phyloP scores from a whole-genome alignment of 1,284 basidiomycete species.

The Amylostereum chailletii region DNA sequence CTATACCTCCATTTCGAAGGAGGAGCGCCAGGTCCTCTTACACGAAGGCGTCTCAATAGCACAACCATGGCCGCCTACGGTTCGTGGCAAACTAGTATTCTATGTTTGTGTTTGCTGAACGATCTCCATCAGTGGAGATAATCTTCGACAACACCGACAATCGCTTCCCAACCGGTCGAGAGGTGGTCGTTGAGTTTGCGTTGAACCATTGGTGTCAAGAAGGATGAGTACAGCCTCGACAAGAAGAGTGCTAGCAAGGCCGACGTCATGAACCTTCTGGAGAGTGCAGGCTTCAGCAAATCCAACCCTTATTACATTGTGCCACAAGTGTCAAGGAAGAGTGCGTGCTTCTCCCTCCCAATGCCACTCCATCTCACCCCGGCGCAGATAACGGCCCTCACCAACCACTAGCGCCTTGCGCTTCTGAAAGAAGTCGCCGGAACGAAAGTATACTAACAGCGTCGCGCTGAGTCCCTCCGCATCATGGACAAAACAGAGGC shows the following conservation, averaged over 20 bases:
- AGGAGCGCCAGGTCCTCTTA: slow-evolving; percentile 86
- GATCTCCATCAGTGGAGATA: slow-evolving; percentile 56
- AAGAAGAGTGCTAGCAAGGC: slow-evolving; percentile 93
- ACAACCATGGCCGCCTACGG: slow-evolving; percentile 93
- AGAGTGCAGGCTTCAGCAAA: slow-evolving; percentile 94
- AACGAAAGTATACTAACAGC: slow-evolving; percentile 96
- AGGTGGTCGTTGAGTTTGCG: slow-evolving; percentile 71
- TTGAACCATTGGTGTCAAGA: slow-evolving; percentile 94
- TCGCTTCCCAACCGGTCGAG: slow-evolving; percentile 83
- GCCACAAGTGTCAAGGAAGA: slow-evolving; percentile 71
- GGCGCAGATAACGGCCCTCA: slow-evolving; percentile 84
- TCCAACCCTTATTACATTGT: slow-evolving; percentile 99
- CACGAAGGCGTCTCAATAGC: slow-evolving; percentile 90
- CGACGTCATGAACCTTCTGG: slow-evolving; percentile 93
- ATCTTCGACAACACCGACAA: slow-evolving; percentile 87
- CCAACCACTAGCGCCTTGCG: slow-evolving; percentile 89
- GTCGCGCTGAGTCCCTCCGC: slow-evolving; percentile 83
- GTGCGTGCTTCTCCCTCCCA: slow-evolving; percentile 38
- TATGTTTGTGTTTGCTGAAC: background rate
- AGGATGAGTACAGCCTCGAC: slow-evolving; percentile 97
- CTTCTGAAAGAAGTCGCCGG: slow-evolving; percentile 98
- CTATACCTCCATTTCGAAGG: slow-evolving; percentile 90
- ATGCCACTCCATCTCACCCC: background rate
- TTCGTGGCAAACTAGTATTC: slow-evolving; percentile 22
- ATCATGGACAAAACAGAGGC: slow-evolving; percentile 97